Percentiles rank a stretch among this genome's conserved stretches.
phyloP scores from a whole-genome alignment of 495 filamentous ascomycete species.

The Jackrogersella minutella region DNA sequence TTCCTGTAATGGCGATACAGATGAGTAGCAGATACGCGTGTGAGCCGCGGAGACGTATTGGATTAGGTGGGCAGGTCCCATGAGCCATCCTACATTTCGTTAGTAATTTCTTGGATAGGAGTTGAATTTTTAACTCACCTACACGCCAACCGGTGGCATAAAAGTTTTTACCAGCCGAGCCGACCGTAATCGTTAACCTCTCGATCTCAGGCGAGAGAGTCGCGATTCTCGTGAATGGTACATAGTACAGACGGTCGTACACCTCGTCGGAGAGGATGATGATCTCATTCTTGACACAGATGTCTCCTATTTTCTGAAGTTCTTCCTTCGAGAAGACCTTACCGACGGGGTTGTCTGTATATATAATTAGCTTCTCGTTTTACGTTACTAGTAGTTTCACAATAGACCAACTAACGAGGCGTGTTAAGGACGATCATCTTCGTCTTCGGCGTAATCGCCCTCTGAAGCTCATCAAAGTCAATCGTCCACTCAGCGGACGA shows the following conservation, averaged over 20 bases:
- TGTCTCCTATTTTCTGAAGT: conserved; percentile 81
- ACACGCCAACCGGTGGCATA: conserved; percentile 98
- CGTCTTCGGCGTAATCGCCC: conserved; percentile 82
- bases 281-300: conserved; percentile 93
- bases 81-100: conserved; percentile 70
- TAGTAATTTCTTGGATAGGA: background rate
- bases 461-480: conserved; percentile 83
- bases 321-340: conserved; percentile 90
- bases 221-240: conserved; percentile 89
- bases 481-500: conserved; percentile 89
- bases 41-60: conserved; percentile 92
- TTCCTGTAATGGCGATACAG: conserved; percentile 92
- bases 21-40: conserved; percentile 95
- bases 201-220: conserved; percentile 89
- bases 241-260: conserved; percentile 95
- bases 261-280: conserved; percentile 96
- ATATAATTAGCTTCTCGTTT: conserved; percentile 28
- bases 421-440: conserved; percentile 93
- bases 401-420: conserved; percentile 51
- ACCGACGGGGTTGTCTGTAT: conserved; percentile 87
- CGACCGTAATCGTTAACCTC: conserved; percentile 87
- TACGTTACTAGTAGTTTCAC: background rate
- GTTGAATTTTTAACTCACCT: conserved; percentile 49
- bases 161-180: conserved; percentile 96
- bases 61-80: conserved; percentile 87